A percentile compares a stretch with the other conserved stretches of the same genome.
Conservation (phyloP, 2,329 filamentous ascomycete genomes). For the Ceratocystis colombiana region DNA sequence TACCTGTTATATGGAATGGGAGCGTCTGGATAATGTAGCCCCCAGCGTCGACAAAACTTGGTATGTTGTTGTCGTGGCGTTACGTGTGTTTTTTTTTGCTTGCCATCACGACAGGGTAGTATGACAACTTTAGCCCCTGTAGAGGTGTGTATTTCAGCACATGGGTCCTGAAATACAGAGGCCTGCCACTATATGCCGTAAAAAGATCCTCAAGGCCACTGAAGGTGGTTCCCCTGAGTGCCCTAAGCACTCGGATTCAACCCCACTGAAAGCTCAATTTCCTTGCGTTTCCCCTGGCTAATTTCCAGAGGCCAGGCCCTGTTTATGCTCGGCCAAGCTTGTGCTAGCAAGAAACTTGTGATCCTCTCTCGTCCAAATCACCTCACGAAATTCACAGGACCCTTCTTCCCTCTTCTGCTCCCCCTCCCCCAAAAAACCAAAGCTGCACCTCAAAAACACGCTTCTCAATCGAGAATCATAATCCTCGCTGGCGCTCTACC, state of each 20-base stretch:
- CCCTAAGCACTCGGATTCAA: not conserved
- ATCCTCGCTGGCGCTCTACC: not conserved
- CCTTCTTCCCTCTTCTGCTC: not conserved
- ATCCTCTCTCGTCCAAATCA: slow-evolving; percentile 8
- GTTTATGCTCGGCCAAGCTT: not conserved
- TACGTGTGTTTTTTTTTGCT: slow-evolving; percentile 5
- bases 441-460: slow-evolving; percentile 4
- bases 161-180: not conserved
- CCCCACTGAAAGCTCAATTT: slow-evolving; percentile 12
- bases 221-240: not conserved
- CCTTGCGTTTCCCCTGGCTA: slow-evolving; percentile 1
- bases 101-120: slow-evolving; percentile 12
- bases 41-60: not conserved
- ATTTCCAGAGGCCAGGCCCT: slow-evolving; percentile 12
- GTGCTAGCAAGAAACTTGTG: not conserved
- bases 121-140: slow-evolving; percentile 11
- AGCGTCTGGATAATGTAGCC: not conserved
- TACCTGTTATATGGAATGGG: not conserved
- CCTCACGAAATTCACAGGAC: not conserved
- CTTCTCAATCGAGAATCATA: not conserved
- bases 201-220: too few species aligned
- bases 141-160: not conserved
- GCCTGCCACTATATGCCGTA: too few species aligned
- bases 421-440: not conserved
- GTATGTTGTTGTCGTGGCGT: not conserved